phyloP scores from a whole-genome alignment of 2,329 filamentous ascomycete genomes.

The Podosphaera xanthii region DNA sequence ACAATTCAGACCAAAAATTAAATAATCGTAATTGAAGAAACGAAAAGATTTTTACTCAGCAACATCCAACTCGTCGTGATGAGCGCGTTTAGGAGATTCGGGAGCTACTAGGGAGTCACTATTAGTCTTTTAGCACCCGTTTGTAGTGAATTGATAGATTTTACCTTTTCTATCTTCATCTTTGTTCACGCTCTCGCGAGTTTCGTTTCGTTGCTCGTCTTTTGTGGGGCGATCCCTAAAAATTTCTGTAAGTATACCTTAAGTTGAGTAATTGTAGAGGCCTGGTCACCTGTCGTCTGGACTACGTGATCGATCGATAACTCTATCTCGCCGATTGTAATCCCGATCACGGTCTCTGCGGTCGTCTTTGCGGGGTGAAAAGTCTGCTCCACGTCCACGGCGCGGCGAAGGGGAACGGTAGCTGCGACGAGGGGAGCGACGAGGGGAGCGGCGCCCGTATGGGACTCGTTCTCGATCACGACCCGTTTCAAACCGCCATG shows the following conservation, averaged over 20 bases:
- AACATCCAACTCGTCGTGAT: slow-evolving; percentile 77
- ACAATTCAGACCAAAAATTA: slow-evolving; percentile 13
- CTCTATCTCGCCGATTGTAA: slow-evolving; percentile 45
- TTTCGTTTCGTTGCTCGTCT: slow-evolving; percentile 36
- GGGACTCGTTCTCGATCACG: slow-evolving; percentile 38
- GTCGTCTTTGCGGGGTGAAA: slow-evolving; percentile 75
- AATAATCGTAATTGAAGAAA: slow-evolving; percentile 10
- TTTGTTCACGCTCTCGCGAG: slow-evolving; percentile 38
- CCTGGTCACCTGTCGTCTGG: slow-evolving; percentile 34
- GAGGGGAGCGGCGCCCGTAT: slow-evolving; percentile 7
- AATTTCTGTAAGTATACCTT: neutral
- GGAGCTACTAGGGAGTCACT: slow-evolving; percentile 23
- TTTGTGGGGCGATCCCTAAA: slow-evolving; percentile 23
- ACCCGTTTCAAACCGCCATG: slow-evolving; percentile 92
- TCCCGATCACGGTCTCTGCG: slow-evolving; percentile 61
- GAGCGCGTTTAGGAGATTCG: slow-evolving; percentile 45
- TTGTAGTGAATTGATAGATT: slow-evolving; percentile 10
- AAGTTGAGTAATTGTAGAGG: neutral
- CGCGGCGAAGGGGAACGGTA: slow-evolving; percentile 60
- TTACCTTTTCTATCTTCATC: slow-evolving; percentile 80
- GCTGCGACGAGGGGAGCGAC: slow-evolving; percentile 37
- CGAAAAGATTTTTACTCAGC: slow-evolving; percentile 37
- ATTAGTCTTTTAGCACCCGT: slow-evolving; percentile 11
- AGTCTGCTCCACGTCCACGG: slow-evolving; percentile 46
- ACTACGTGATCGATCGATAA: slow-evolving; percentile 47